These are phyloP conservation scores for Suillus clintonianus DNA, from an alignment of 768 basidiomycete genomes.

Conservation along the genomic window DNA sequence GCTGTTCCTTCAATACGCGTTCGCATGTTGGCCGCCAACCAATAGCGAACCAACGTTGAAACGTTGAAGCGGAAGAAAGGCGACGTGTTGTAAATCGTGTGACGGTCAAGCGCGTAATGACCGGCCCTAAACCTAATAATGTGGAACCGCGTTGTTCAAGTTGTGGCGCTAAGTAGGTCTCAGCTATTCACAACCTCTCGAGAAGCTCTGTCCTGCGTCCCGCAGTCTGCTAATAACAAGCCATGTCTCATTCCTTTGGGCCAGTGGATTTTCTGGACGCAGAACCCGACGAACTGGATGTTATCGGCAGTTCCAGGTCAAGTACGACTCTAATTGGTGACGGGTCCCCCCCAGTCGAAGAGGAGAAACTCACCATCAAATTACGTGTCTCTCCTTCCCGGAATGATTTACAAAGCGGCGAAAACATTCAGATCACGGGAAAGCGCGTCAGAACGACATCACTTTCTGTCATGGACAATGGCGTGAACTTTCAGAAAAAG, in stretches of 20 bases:
- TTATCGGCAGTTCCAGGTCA: slow-evolving; percentile 25
- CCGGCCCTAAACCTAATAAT: slow-evolving; percentile 2
- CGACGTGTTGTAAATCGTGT: not conserved
- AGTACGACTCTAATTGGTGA: slow-evolving; percentile 32
- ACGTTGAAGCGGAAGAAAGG: not conserved
- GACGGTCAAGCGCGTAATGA: not conserved
- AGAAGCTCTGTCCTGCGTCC: not conserved
- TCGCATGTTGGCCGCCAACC: not conserved
- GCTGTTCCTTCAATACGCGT: not conserved
- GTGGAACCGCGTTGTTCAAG: slow-evolving; percentile 2
- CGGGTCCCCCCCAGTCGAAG: slow-evolving; percentile 21
- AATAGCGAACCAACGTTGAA: too few relatives aligned
- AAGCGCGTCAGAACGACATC: slow-evolving; percentile 22
- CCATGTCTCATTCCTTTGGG: not conserved
- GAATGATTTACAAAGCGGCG: not conserved
- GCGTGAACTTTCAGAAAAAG: slow-evolving; percentile 23
- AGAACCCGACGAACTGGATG: slow-evolving; percentile 29
- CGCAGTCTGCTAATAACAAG: not conserved
- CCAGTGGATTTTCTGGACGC: not conserved
- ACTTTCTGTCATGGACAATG: slow-evolving; percentile 3
- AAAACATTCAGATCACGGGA: not conserved
- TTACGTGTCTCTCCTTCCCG: slow-evolving; percentile 11
- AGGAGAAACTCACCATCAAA: slow-evolving; percentile 5
- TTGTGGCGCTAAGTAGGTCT: not conserved
- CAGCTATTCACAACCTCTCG: not conserved